Conservation (phyloP, 2,329 filamentous ascomycete species). For the Onygenales sp. region DNA sequence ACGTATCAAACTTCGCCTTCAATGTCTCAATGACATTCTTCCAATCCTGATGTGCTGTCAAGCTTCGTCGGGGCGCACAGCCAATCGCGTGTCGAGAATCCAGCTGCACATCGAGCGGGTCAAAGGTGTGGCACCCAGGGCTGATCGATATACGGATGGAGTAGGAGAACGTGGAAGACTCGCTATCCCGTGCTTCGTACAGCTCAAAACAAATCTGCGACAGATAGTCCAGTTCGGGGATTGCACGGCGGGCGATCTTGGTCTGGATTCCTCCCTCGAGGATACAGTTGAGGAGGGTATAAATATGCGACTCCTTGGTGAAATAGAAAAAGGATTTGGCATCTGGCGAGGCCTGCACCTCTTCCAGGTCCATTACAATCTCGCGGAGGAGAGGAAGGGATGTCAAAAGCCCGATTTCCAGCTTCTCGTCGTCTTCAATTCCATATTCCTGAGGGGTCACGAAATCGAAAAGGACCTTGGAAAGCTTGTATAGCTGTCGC, state of each 20-base stretch:
- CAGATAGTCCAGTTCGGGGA: constrained; percentile 94
- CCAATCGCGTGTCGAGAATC: constrained; percentile 96
- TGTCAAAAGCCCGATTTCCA: constrained; percentile 94
- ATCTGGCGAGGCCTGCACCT: constrained; percentile 89
- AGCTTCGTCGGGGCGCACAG: constrained; percentile 76
- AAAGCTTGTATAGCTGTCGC: constrained; percentile 83
- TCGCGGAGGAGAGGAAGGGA: constrained; percentile 90
- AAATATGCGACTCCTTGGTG: constrained; percentile 98
- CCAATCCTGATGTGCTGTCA: constrained; percentile 91
- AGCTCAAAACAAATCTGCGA: constrained; percentile 97
- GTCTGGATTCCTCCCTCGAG: constrained; percentile 93
- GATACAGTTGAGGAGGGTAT: constrained; percentile 95
- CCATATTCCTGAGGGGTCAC: constrained; percentile 98
- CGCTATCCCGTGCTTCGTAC: constrained; percentile 83
- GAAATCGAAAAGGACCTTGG: constrained; percentile 94
- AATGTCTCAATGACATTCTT: constrained; percentile 94
- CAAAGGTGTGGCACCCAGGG: constrained; percentile 91
- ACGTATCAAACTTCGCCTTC: constrained; percentile 91
- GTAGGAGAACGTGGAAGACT: constrained; percentile 75
- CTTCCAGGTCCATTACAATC: constrained; percentile 92
- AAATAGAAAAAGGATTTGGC: constrained; percentile 98
- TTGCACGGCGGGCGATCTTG: constrained; percentile 90
- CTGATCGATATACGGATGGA: constrained; percentile 94
- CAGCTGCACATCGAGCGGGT: constrained; percentile 90
- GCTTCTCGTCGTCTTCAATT: constrained; percentile 88